phyloP scores from a whole-genome alignment of 2,329 filamentous ascomycete genomes.

The Trichoderma asperellum region DNA sequence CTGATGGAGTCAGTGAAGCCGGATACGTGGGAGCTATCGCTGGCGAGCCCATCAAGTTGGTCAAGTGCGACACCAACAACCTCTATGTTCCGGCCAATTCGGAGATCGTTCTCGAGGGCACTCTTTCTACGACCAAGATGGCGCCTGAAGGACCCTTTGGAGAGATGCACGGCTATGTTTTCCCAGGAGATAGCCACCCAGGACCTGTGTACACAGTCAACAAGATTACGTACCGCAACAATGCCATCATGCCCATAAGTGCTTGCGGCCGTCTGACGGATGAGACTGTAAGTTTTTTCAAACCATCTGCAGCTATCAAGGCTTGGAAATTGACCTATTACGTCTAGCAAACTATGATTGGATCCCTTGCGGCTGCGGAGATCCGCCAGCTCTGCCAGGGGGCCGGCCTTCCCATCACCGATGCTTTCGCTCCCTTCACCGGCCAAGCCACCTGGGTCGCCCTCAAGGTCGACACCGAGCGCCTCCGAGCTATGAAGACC shows the following conservation, averaged over 20 bases:
- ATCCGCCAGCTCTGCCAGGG: constrained; percentile 3
- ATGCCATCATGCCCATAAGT: constrained; percentile 28
- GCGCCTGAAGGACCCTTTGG: constrained; percentile 55
- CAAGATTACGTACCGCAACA: constrained; percentile 26
- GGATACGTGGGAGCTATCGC: constrained; percentile 54
- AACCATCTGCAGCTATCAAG: background rate
- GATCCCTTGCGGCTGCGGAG: constrained; percentile 9
- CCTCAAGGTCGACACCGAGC: constrained; percentile 60
- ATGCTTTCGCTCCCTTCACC: constrained; percentile 51
- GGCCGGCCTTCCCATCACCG: constrained; percentile 46
- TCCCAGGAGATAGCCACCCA: background rate
- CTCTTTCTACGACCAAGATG: constrained; percentile 48
- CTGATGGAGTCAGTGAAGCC: constrained; percentile 53
- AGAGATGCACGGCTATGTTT: constrained; percentile 41
- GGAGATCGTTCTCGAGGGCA: constrained; percentile 58
- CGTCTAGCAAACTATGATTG: constrained; percentile 14
- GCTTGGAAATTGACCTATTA: background rate
- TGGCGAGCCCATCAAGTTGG: constrained; percentile 50
- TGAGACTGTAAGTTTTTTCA: background rate
- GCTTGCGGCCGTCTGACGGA: constrained; percentile 28
- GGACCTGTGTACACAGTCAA: constrained; percentile 25
- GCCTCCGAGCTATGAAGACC: constrained; percentile 59
- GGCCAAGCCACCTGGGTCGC: constrained; percentile 54
- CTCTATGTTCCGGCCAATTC: constrained; percentile 53
- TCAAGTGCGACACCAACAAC: constrained; percentile 56